Evolutionary conservation across 495 filamentous ascomycete genomes (phyloP), one percentile per base, ranked within the genome.

Genomic region (Niebla homalea): DNA sequence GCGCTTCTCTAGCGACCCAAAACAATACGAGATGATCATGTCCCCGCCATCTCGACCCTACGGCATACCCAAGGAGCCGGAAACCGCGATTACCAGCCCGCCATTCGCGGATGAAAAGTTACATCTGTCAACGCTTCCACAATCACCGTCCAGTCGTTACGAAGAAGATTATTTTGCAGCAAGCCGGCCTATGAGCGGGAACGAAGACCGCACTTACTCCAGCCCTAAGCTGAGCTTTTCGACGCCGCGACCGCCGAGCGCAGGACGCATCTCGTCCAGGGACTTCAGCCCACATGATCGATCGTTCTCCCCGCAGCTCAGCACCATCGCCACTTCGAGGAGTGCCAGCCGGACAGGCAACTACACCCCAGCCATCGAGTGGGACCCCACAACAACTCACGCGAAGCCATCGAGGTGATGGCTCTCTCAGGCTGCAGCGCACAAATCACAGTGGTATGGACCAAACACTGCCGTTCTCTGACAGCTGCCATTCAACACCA

Each of bases 1-100:
- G 51, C 65, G 73, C 43, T 67, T 78, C 58, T 75, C 80, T 49
- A 68, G 73, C 60, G 78, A 84, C 49, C 69, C 73, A 57, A 77
- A 79, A 66, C 78, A 80, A 56, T 93, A 88, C 73, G 87, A 94
- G 68, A 89, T 94, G 81, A 79, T 89, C 56, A 70, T 68, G 55
- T 72, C 73, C 55, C 57, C 60, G 48, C 50, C 32, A 47, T 52
- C 46, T 35, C 42, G 43, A 7, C 44, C 32, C 14, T 32, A 52
- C 10, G 45, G 48, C 18, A 49, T 56, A 2, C 43, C 45, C 16
- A 78, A 74, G 59, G 62, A 61, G 7, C 70, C 75, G 2, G 69
- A 73, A 43, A 60, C 70, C 0, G 62, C 62, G 4, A 60, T 71
- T 36, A 69, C 62, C 15, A 71, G 65, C 25, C 63, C 67, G 16